A percentile compares a stretch with the other conserved stretches of the same genome.
Conservation (phyloP, 2,329 filamentous ascomycete genomes). For the Nigrospora osmanthi region DNA sequence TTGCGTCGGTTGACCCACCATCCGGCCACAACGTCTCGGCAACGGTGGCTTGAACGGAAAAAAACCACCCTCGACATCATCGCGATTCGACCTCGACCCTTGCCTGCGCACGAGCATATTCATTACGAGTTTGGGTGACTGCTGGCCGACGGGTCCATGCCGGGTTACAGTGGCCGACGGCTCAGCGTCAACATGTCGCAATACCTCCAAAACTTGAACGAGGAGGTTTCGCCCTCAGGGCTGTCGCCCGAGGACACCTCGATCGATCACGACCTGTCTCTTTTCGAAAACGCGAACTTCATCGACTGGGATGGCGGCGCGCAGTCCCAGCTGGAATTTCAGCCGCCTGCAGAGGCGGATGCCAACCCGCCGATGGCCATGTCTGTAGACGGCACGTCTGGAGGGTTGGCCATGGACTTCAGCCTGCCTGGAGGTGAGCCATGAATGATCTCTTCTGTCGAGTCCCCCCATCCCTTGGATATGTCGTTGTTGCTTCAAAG, state of each 20-base stretch:
- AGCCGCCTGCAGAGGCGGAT: conserved; percentile 1
- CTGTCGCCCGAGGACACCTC: conserved; percentile 48
- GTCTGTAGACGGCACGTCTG: too few species aligned
- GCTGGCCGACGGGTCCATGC: background rate
- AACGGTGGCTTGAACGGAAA: too few species aligned
- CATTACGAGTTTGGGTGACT: background rate
- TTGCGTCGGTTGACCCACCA: too few species aligned
- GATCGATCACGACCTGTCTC: conserved; percentile 64
- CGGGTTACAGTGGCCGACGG: conserved; percentile 33
- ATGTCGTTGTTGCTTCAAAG: too few species aligned
- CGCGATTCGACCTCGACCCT: too few species aligned
- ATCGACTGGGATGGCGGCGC: conserved; percentile 58
- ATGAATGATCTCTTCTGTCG: too few species aligned
- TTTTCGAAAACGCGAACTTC: conserved; percentile 79
- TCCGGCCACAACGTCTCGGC: too few species aligned
- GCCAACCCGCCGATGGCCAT: background rate
- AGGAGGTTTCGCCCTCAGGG: conserved; percentile 56
- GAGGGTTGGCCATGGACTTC: too few species aligned
- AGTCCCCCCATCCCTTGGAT: too few species aligned
- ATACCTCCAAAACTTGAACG: conserved; percentile 82
- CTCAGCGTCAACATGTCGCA: conserved; percentile 79
- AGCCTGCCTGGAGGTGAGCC: too few species aligned
- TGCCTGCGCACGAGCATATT: too few species aligned
- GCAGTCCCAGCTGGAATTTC: background rate
- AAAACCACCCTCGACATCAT: too few species aligned